Evolutionary conservation across 306 rosid genomes (phyloP).

Genomic region (Myrica gale): DNA sequence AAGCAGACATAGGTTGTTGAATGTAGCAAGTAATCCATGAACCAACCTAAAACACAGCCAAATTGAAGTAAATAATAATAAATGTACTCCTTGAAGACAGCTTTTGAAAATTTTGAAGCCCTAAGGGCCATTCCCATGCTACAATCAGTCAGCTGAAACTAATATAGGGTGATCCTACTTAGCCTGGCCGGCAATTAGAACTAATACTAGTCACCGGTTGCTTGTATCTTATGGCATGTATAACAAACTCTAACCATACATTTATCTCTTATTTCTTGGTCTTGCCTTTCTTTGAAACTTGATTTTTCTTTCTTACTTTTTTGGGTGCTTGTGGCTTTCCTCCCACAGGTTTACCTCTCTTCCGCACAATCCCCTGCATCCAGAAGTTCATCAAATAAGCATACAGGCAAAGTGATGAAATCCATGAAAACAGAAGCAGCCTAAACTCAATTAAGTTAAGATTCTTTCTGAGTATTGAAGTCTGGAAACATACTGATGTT

Average conservation of each 20-base stretch:
- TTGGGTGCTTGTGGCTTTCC: constrained; percentile 72
- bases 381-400: constrained; percentile 27
- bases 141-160: not conserved
- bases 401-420: constrained; percentile 3
- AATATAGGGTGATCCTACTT: constrained; percentile 21
- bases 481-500: constrained; percentile 53
- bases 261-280: constrained; percentile 55
- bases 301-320: constrained; percentile 65
- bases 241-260: constrained; percentile 10
- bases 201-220: not conserved
- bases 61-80: not conserved
- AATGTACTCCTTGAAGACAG: too few species aligned
- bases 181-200: constrained; percentile 19
- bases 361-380: constrained; percentile 66
- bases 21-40: not conserved
- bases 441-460: constrained; percentile 5
- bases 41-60: not conserved
- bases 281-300: constrained; percentile 61
- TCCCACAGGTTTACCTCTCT: constrained; percentile 62
- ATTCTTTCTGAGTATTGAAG: constrained; percentile 20
- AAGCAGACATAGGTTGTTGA: not conserved
- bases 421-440: not conserved
- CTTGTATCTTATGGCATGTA: constrained; percentile 11
- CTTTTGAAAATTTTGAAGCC: not conserved
- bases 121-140: not conserved